These are phyloP conservation scores for Agroathelia rolfsii DNA, from an alignment of 1,284 basidiomycete genomes.

Conservation along the genomic window DNA sequence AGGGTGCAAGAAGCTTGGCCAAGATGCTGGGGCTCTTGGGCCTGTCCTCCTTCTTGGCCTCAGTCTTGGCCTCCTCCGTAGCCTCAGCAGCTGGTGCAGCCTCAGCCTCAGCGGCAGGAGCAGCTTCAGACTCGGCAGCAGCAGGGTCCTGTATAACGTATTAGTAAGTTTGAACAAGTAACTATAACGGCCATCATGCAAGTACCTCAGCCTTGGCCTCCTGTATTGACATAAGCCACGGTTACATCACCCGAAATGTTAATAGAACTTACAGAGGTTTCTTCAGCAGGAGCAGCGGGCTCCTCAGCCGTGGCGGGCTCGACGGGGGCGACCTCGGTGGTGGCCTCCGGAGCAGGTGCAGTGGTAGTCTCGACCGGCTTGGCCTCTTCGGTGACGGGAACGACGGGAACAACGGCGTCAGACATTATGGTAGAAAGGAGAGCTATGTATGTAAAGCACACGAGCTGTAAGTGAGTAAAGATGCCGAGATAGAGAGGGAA, in stretches of 20 bases:
- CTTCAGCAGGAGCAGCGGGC: constrained; percentile 20
- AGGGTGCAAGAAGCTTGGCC: constrained; percentile 61
- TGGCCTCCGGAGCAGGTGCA: constrained; percentile 26
- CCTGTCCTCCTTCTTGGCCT: constrained; percentile 59
- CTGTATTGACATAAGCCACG: too few relatives aligned
- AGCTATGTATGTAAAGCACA: too few relatives aligned
- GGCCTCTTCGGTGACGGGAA: constrained; percentile 39
- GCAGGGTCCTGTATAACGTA: constrained; percentile 20
- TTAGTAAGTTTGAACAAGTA: constrained; percentile 5
- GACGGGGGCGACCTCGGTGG: constrained; percentile 20
- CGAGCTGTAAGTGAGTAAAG: constrained; percentile 29
- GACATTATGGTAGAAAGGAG: constrained; percentile 67
- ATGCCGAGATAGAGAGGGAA: constrained; percentile 13
- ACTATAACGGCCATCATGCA: constrained; percentile 5
- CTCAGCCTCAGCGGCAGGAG: constrained; percentile 19
- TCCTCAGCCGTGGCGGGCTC: constrained; percentile 25
- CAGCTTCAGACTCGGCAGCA: constrained; percentile 20
- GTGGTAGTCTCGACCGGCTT: constrained; percentile 39
- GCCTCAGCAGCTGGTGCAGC: constrained; percentile 28
- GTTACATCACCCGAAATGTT: too few relatives aligned
- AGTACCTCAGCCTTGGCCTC: constrained; percentile 35
- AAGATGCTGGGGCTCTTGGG: constrained; percentile 71
- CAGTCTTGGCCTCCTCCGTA: constrained; percentile 30
- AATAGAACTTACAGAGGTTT: constrained; percentile 15
- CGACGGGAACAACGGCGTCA: constrained; percentile 34